Evolutionary conservation across 352 stramenopile species (phyloP).

Genomic region (Phytophthora brassicae): DNA sequence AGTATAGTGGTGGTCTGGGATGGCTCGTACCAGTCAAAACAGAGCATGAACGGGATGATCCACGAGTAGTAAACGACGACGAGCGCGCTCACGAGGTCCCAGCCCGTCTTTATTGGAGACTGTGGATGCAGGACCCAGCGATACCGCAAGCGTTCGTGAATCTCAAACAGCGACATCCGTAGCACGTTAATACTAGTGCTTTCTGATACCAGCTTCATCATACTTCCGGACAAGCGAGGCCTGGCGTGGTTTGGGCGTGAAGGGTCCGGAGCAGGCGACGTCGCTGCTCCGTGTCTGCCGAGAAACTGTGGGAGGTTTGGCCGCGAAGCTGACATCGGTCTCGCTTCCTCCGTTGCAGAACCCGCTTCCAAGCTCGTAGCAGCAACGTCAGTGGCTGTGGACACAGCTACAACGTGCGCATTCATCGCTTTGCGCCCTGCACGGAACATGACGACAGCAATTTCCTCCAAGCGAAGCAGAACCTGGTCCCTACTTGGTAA

Average conservation of each 20-base stretch:
- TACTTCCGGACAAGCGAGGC: slow-evolving; percentile 15
- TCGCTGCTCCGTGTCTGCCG: slow-evolving; percentile 2
- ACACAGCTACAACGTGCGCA: slow-evolving; percentile 6
- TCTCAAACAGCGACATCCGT: slow-evolving; percentile 58
- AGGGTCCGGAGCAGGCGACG: slow-evolving; percentile 2
- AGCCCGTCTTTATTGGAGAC: slow-evolving; percentile 51
- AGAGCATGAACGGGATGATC: slow-evolving; percentile 72
- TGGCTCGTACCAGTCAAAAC: slow-evolving; percentile 65
- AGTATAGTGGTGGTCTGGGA: slow-evolving; percentile 29
- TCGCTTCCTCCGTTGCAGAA: neutral
- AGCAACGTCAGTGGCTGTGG: slow-evolving; percentile 10
- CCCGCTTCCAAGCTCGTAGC: slow-evolving; percentile 12
- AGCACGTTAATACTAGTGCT: slow-evolving; percentile 56
- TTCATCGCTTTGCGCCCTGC: slow-evolving; percentile 10
- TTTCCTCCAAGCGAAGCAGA: neutral
- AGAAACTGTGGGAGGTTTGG: slow-evolving; percentile 1
- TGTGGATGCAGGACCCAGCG: slow-evolving; percentile 57
- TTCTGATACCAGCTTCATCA: slow-evolving; percentile 16
- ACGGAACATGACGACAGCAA: slow-evolving; percentile 18
- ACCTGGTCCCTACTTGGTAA: neutral
- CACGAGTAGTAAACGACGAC: slow-evolving; percentile 75
- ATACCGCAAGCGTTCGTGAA: slow-evolving; percentile 53
- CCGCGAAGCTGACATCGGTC: neutral
- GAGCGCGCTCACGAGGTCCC: slow-evolving; percentile 55
- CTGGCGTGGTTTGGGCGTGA: slow-evolving; percentile 17